Conservation (phyloP, 192 early-diverging fungal species). For the Mortierella alpina region DNA sequence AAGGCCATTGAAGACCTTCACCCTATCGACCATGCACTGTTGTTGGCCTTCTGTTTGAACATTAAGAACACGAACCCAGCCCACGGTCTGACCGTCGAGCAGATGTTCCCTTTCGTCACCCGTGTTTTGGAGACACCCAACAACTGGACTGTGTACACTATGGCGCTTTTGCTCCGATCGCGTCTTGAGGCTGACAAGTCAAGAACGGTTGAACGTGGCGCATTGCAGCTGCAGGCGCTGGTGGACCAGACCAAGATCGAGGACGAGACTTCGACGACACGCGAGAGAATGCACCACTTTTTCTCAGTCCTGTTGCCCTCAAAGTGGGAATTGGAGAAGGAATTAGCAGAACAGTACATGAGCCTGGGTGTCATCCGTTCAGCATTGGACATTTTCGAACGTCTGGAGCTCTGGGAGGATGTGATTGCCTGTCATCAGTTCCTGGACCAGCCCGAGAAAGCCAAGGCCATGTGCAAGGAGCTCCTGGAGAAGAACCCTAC, state of each 20-base stretch:
- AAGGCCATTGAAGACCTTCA: conserved; percentile 75
- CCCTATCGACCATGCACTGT: conserved; percentile 87
- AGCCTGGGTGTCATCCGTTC: conserved; percentile 89
- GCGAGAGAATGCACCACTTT: conserved; percentile 86
- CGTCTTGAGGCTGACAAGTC: conserved; percentile 88
- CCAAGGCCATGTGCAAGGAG: conserved; percentile 80
- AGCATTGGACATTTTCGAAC: conserved; percentile 93
- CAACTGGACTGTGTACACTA: conserved; percentile 99
- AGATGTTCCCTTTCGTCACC: conserved; percentile 95
- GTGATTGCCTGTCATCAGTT: conserved; percentile 88
- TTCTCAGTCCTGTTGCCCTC: conserved; percentile 84
- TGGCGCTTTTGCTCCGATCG: conserved; percentile 91
- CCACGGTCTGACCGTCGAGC: conserved; percentile 93
- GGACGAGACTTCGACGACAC: conserved; percentile 71
- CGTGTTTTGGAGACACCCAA: conserved; percentile 92
- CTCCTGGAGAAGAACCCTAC: conserved; percentile 71
- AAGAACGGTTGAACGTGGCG: conserved; percentile 90
- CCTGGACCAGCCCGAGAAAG: conserved; percentile 87
- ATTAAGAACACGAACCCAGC: conserved; percentile 95
- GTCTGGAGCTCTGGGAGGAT: conserved; percentile 97
- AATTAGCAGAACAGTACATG: conserved; percentile 87
- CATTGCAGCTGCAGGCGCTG: conserved; percentile 94
- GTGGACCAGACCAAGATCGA: conserved; percentile 88
- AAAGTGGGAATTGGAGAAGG: conserved; percentile 97
- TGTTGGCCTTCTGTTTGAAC: conserved; percentile 91